Evolutionary conservation across 2,329 filamentous ascomycete species (phyloP), one percentile per base, ranked within the genome.

Genomic region (Alternaria viburni): DNA sequence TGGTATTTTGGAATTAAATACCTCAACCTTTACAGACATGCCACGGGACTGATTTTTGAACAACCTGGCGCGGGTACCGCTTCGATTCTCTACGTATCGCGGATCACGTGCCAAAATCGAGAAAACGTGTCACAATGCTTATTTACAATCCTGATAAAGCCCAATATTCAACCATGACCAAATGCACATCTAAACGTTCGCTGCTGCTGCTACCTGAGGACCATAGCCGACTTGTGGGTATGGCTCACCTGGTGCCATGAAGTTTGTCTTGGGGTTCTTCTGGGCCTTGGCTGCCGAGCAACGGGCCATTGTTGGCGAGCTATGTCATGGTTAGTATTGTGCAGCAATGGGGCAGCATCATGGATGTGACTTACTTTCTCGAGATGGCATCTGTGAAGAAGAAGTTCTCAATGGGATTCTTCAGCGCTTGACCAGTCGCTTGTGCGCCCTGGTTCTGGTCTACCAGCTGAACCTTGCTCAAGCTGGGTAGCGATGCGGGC

Each of bases 321-420:
- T 97, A 44, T 46, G 50, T 9, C 47, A 57, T 47, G n/a, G 26
- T 77, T 66, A 71, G 60, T 62, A 28, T 28, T 11, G 26, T 28
- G 26, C 10, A 28, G 5, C 26, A 28, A 28, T 28, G 26, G 26
- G 26, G 10, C 10, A 28, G 26, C 26, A 28, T 11, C 26, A 11
- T 28, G 10, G 26, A 28, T 23, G 26, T 49, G 17, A 84, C 89
- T 81, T 85, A 96, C 93, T 93, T 97, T 87, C 96, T 90, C 43
- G 94, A 97, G 81, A 99, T 97, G 62, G 91, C 89, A 83, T 99
- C 95, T 81, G 96, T 99, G 83, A 98, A 97, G 85, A 94, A 99
- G 82, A 99, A 99, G 85, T 99, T 93, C 75, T 97, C 90, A 73
- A 99, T 93, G 61, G 91, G 89, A 82, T 92, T 92, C 86, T 90